These are phyloP conservation scores for Senna siamea DNA, from an alignment of 306 rosid species.

Conservation along the genomic window DNA sequence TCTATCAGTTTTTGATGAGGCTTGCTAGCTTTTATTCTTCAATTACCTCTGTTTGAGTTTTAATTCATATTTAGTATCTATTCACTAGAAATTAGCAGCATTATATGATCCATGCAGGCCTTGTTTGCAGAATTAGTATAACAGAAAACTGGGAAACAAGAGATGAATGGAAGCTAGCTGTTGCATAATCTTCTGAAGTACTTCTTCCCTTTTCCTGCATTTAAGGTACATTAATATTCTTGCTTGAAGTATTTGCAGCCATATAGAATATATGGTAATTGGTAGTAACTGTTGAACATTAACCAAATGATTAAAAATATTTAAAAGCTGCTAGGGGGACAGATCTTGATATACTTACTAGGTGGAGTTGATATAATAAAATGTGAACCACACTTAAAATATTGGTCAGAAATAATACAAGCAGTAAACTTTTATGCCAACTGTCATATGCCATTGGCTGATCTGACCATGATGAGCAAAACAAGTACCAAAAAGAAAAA, in stretches of 20 bases:
- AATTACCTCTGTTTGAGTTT: constrained; percentile 2
- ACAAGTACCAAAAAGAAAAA: constrained; percentile 39
- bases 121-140: neutral
- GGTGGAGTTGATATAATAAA: constrained; percentile 27
- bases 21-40: constrained; percentile 6
- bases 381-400: constrained; percentile 44
- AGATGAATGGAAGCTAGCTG: constrained; percentile 1
- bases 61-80: neutral
- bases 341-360: constrained; percentile 26
- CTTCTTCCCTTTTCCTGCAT: constrained; percentile 27
- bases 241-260: too few relatives aligned
- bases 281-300: constrained; percentile 38
- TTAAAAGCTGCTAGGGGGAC: constrained; percentile 34
- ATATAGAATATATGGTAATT: constrained; percentile 24
- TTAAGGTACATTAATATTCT: constrained; percentile 1
- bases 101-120: neutral
- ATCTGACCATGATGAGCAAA: constrained; percentile 14
- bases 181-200: constrained; percentile 1
- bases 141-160: constrained; percentile 23
- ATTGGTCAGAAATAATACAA: constrained; percentile 49
- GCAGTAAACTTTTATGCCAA: constrained; percentile 45
- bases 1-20: constrained; percentile 22
- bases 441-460: constrained; percentile 43
- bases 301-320: constrained; percentile 12
- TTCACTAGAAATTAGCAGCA: constrained; percentile 4